phyloP scores from a whole-genome alignment of 176 grass and related monocot genomes.

The Alopecurus myosuroides region DNA sequence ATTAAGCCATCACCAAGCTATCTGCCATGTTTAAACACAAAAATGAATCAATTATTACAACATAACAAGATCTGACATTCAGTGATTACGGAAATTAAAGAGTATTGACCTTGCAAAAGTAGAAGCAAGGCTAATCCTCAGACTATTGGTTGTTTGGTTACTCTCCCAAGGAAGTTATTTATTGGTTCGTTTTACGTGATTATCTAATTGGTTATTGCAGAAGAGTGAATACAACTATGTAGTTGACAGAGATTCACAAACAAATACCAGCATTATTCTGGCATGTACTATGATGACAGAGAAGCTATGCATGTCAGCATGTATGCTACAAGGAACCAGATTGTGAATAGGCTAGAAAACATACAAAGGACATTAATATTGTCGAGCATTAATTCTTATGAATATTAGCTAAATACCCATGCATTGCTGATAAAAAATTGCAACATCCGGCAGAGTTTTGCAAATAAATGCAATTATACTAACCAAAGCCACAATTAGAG shows the following conservation, averaged over 20 bases:
- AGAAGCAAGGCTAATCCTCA: not conserved
- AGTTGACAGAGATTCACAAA: not conserved
- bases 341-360: not conserved
- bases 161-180: not conserved
- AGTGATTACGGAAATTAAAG: conserved; percentile 9
- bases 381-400: not conserved
- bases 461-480: not conserved
- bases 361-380: not conserved
- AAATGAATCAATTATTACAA: not conserved
- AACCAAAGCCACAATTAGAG: not conserved
- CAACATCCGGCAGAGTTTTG: not conserved
- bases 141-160: not conserved
- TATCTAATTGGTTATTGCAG: not conserved
- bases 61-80: not conserved
- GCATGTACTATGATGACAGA: not conserved
- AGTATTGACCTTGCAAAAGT: not conserved
- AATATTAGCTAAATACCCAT: not conserved
- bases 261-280: not conserved
- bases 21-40: not conserved
- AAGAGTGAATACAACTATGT: not conserved
- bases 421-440: not conserved
- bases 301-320: conserved; percentile 17
- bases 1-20: not conserved
- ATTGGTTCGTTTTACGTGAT: not conserved
- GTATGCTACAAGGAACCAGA: conserved; percentile 2